Conservation (phyloP, 306 rosid genomes). For the Begonia peltatifolia region DNA sequence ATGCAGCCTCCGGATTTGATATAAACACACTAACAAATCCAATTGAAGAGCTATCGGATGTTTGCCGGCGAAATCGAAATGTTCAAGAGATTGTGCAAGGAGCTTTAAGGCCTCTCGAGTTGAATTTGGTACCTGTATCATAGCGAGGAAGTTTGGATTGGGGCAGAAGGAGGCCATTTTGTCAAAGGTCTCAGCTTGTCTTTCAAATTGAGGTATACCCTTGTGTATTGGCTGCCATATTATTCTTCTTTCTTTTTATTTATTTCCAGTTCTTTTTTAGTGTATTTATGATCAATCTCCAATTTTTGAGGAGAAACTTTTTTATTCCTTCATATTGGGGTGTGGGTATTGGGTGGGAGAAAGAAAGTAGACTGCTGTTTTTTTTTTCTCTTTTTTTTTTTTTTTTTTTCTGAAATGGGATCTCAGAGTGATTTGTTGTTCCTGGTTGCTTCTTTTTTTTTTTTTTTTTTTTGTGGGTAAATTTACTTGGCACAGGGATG, state of each 20-base stretch:
- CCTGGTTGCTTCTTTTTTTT: constrained; percentile 28
- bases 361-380: constrained; percentile 24
- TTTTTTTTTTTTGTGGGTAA: constrained; percentile 13
- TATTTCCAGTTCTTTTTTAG: neutral
- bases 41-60: constrained; percentile 78
- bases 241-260: constrained; percentile 2
- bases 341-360: constrained; percentile 27
- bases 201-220: constrained; percentile 15
- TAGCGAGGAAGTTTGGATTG: constrained; percentile 16
- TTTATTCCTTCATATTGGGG: constrained; percentile 26
- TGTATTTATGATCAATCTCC: constrained; percentile 47
- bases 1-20: constrained; percentile 68
- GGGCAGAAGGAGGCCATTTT: constrained; percentile 56
- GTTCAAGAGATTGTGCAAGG: constrained; percentile 98
- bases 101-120: constrained; percentile 87
- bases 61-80: constrained; percentile 84
- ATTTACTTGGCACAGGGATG: constrained; percentile 59
- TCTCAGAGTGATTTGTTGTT: constrained; percentile 40
- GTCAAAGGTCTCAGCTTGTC: constrained; percentile 36
- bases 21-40: constrained; percentile 38
- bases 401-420: constrained; percentile 31
- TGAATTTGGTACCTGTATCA: constrained; percentile 50
- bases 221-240: constrained; percentile 3
- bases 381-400: constrained; percentile 5
- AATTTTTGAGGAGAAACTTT: constrained; percentile 76